Base-by-base conservation (phyloP, 306 rosid species). In the Rubus idaeus region DNA sequence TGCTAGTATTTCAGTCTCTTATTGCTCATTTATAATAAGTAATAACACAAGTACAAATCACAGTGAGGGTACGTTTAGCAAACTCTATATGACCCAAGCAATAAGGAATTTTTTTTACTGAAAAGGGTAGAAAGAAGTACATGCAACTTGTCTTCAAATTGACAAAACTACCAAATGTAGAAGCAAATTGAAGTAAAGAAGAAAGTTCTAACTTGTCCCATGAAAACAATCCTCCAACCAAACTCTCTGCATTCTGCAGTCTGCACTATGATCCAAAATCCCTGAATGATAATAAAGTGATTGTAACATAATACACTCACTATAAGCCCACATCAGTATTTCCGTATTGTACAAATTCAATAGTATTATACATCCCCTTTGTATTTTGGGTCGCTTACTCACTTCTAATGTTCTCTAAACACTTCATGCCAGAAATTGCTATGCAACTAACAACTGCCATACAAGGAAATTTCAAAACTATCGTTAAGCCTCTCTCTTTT, bases 81-180 rank as follows among this genome's bases (percentile, higher is more conserved):
- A 23, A 26, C 68, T 62, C 44, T 62, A 62, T 60, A 60, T 30
- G 44, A 62, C 10, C 42, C 68, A 62, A 35, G 42, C 68, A 62
- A 62, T 5, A 58, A 58, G 16, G 30, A 26, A 26, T 0, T 26
- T 26, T 26, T 26, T 26, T 26, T n/a, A 26, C 30, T 26, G 30
- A 26, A 26, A 26, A 26, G 30, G 30, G 30, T 26, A 26, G 46
- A 42, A 8, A 42, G 46, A 42, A 42, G 46, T 42, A 42, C 46
- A 42, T 42, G 2, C 1, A 42, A 60, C 8, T 26, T 6, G 9
- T 61, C 41, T 12, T 6, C 20, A 62, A 62, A 5, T 62, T 44
- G 10, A 62, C n/a, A 62, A 1, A 62, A 13, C 20, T 35, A 62
- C 68, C 7, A 17, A 61, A 2, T 13, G 23, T 14, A 51, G 20